Evolutionary conservation across 2,329 filamentous ascomycete genomes (phyloP).

Genomic region (Zarea fungicola): DNA sequence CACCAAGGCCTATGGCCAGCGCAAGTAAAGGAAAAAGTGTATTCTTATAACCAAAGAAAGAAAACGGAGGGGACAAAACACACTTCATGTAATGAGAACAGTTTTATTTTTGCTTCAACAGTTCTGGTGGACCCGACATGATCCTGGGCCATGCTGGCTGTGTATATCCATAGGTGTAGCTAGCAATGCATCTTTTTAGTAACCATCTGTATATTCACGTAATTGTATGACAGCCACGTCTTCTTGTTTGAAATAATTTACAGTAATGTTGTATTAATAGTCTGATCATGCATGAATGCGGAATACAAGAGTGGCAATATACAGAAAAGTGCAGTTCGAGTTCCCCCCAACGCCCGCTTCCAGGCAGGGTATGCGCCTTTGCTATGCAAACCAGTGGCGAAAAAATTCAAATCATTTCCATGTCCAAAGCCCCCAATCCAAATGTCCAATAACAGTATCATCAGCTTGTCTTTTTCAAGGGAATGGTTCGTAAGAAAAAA

Average conservation of each 20-base stretch:
- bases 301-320: neutral
- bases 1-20: slow-evolving; percentile 86
- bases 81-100: slow-evolving; percentile 1
- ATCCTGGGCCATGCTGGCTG: slow-evolving; percentile 10
- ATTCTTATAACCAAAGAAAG: neutral
- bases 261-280: too few species aligned
- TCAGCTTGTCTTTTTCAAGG: too few species aligned
- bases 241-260: too few species aligned
- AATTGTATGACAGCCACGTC: slow-evolving; percentile 1
- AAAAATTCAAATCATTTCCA: too few species aligned
- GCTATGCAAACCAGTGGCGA: slow-evolving; percentile 2
- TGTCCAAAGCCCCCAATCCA: neutral
- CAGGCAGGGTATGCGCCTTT: too few species aligned
- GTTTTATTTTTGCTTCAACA: neutral
- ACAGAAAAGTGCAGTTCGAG: too few species aligned
- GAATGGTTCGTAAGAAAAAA: neutral
- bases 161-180: slow-evolving; percentile 9
- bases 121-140: slow-evolving; percentile 5
- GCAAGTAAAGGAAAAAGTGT: slow-evolving; percentile 38
- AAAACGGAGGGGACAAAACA: neutral
- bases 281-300: neutral
- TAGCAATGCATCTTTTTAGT: slow-evolving; percentile 5
- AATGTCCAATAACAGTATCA: too few species aligned
- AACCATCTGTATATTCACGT: neutral
- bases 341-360: neutral